phyloP scores from a whole-genome alignment of 306 rosid species.

The Cotoneaster glaucophyllus region DNA sequence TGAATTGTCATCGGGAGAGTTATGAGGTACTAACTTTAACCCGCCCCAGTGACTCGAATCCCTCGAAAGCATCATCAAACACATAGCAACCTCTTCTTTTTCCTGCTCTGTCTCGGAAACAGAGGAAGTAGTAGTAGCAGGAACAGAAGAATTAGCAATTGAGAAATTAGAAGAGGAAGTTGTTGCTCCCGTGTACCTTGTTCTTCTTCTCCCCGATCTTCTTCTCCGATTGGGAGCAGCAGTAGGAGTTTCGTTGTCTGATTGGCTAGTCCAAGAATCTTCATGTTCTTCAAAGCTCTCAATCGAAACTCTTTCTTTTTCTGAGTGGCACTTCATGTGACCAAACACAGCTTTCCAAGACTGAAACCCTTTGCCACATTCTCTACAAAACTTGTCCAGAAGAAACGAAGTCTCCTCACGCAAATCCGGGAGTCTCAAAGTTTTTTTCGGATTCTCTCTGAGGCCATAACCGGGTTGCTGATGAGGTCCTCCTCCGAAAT shows the following conservation, averaged over 20 bases:
- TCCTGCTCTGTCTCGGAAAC: constrained; percentile 70
- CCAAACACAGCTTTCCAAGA: constrained; percentile 86
- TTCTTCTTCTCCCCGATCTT: constrained; percentile 57
- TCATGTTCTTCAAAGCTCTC: constrained; percentile 39
- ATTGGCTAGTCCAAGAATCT: constrained; percentile 69
- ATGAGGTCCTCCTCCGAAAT: constrained; percentile 28
- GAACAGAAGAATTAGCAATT: constrained; percentile 3
- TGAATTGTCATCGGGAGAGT: constrained; percentile 63
- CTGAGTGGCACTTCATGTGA: constrained; percentile 89
- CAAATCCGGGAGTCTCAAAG: constrained; percentile 50
- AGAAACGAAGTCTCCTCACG: constrained; percentile 32
- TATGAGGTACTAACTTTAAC: constrained; percentile 30
- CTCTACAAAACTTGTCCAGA: constrained; percentile 57
- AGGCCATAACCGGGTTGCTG: constrained; percentile 48
- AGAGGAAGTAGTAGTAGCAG: constrained; percentile 35
- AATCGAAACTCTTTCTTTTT: constrained; percentile 39
- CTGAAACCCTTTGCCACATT: constrained; percentile 71
- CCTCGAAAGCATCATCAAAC: constrained; percentile 83
- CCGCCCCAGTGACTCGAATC: constrained; percentile 53
- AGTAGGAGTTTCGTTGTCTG: constrained; percentile 52
- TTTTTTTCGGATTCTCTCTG: constrained; percentile 77
- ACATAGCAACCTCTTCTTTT: constrained; percentile 84
- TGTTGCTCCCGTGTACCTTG: constrained; percentile 34
- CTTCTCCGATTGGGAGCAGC: constrained; percentile 34
- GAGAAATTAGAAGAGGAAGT: constrained; percentile 40